Base-by-base conservation (phyloP, 495 filamentous ascomycete genomes). In the Glutinoglossum americanum region DNA sequence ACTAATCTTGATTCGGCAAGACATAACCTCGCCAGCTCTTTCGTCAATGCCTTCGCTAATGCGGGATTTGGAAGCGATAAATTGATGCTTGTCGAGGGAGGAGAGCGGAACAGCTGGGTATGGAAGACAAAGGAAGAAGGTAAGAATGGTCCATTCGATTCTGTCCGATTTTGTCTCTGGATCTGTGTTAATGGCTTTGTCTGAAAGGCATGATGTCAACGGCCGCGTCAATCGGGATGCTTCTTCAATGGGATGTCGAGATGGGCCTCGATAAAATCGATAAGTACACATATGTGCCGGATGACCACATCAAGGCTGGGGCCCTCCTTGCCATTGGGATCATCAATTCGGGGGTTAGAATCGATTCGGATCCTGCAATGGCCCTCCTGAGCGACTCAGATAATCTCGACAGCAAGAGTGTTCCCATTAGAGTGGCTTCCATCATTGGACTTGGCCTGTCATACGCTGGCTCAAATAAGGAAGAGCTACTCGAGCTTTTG, bases 41-140 rank as follows among this genome's bases (percentile, higher is more conserved):
- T 99, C 63, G 92, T 99, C 54, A 99, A 99, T 66, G 84, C 80
- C 0, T 96, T 99, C 65, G 86, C 87, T 54, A 99, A 99, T 63
- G 88, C 89, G 57, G 92, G 92, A 25, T 99, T 89, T 64, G 87
- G 88, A 25, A 84, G 84, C 54, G 92, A 99, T 66, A 95, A 95
- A 74, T 82, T 97, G 80, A 94, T 99, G 89, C 76, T 97, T 41
- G 82, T 85, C 28, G 73, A 78, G 35, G 74, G 71, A 51, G 81
- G 80, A 7, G 74, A 79, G 51, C 21, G 37, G 30, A 80, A 83
- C 39, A 83, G 82, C 60, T 99, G 93, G 93, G 85, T 97, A 2
- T 97, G 88, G 85, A 99, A 97, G 72, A 97, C 93, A 11, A 97
- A 97, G 70, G 89, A 95, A 37, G 89, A 95, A 62, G 89, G 57